phyloP scores from a whole-genome alignment of 352 stramenopile genomes.

The Albugo laibachii region DNA sequence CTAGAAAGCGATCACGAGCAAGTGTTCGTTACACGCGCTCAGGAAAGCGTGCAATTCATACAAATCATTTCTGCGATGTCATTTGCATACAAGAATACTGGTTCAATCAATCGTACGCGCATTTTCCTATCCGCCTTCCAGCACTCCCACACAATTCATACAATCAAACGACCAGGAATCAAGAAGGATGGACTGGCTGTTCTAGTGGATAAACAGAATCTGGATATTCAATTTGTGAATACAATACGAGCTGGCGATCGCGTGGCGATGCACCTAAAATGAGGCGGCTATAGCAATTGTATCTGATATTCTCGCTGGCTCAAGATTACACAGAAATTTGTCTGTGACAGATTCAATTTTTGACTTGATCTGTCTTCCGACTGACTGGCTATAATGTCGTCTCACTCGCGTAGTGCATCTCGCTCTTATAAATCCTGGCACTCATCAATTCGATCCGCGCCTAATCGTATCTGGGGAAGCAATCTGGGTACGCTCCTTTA shows the following conservation, averaged over 20 bases:
- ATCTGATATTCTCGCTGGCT: constrained; percentile 68
- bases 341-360: constrained; percentile 62
- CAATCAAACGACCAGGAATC: constrained; percentile 34
- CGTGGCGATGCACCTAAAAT: constrained; percentile 64
- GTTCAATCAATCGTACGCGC: constrained; percentile 58
- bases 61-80: constrained; percentile 53
- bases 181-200: constrained; percentile 71
- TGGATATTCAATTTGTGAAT: constrained; percentile 61
- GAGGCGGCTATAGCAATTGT: constrained; percentile 46
- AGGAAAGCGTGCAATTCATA: constrained; percentile 48
- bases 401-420: too few species aligned
- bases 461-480: too few species aligned
- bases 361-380: too few species aligned
- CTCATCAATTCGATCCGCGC: too few species aligned
- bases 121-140: constrained; percentile 42
- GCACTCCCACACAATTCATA: constrained; percentile 45
- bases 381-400: too few species aligned
- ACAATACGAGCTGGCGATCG: constrained; percentile 60
- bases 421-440: too few species aligned
- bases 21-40: constrained; percentile 42
- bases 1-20: constrained; percentile 39
- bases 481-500: too few species aligned
- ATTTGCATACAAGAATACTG: constrained; percentile 76
- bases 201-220: constrained; percentile 52
- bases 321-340: constrained; percentile 60